These are phyloP conservation scores for Crepidotus variabilis DNA, from an alignment of 768 basidiomycete species.

Conservation along the genomic window DNA sequence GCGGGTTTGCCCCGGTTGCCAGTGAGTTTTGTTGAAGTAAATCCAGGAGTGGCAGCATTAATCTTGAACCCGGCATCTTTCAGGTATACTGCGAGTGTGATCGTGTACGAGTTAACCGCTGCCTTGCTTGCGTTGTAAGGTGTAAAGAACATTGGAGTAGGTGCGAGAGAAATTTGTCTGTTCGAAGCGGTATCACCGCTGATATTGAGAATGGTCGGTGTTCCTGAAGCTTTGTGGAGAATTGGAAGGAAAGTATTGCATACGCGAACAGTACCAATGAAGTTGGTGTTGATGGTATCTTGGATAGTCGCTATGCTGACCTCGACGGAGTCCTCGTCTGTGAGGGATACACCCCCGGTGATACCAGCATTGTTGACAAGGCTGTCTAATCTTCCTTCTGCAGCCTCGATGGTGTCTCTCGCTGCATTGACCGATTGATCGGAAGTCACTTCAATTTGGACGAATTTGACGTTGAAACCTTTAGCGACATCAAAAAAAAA, in stretches of 20 bases:
- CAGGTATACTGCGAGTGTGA: conserved; percentile 62
- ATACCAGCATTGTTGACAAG: conserved; percentile 43
- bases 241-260: conserved; percentile 37
- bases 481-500: no score
- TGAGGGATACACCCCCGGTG: conserved; percentile 6
- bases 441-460: conserved; percentile 39
- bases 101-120: conserved; percentile 57
- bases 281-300: conserved; percentile 35
- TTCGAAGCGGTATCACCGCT: conserved; percentile 42
- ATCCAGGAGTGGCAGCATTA: no score
- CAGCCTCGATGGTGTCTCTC: conserved; percentile 29
- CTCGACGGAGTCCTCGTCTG: conserved; percentile 24
- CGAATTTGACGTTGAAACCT: no score
- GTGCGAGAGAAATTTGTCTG: conserved; percentile 26
- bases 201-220: conserved; percentile 34
- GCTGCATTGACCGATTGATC: conserved; percentile 28
- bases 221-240: conserved; percentile 27
- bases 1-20: conserved; percentile 49
- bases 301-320: conserved; percentile 29
- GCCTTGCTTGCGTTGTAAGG: conserved; percentile 68
- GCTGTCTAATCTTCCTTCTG: conserved; percentile 37
- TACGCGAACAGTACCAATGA: conserved; percentile 38
- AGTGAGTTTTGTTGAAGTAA: no score
- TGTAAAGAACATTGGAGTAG: conserved; percentile 23
- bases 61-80: conserved; percentile 48